Conservation (phyloP, 768 basidiomycete species). For the Terana coerulea region DNA sequence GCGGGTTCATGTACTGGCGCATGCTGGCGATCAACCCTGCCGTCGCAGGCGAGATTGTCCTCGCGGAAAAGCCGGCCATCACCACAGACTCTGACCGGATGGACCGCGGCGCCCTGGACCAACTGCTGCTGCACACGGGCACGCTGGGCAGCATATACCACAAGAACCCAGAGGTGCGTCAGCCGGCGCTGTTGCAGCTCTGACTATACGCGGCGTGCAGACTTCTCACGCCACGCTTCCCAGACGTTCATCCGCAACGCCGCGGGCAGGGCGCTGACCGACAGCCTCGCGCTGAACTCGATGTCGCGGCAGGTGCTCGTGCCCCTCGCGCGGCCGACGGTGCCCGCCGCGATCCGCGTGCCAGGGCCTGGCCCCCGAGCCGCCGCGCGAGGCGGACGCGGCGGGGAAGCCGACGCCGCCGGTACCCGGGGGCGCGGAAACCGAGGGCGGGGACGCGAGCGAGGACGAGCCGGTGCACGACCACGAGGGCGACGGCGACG, state of each 20-base stretch:
- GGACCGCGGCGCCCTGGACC: constrained; percentile 95
- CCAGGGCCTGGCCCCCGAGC: constrained; percentile 59
- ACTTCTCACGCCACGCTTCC: neutral
- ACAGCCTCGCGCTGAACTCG: constrained; percentile 87
- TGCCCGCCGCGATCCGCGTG: constrained; percentile 42
- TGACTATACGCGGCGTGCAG: neutral
- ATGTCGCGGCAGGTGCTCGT: constrained; percentile 74
- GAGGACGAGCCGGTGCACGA: constrained; percentile 19
- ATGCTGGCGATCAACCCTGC: constrained; percentile 90
- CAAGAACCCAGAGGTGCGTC: constrained; percentile 86
- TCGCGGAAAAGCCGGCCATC: constrained; percentile 92
- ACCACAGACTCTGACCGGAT: constrained; percentile 98
- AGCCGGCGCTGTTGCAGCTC: neutral
- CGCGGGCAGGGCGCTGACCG: constrained; percentile 72
- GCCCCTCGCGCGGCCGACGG: constrained; percentile 49
- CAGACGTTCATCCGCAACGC: constrained; percentile 94
- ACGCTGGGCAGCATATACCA: constrained; percentile 96
- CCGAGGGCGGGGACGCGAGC: constrained; percentile 14
- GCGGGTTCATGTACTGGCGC: constrained; percentile 99
- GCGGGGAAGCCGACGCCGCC: constrained; percentile 11
- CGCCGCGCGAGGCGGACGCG: constrained; percentile 23
- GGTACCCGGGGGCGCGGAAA: constrained; percentile 14
- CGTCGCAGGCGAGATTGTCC: constrained; percentile 84
- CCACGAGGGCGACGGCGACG: constrained; percentile 31
- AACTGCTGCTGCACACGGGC: constrained; percentile 89